Conservation (phyloP, 2,329 filamentous ascomycete genomes). For the Botryotinia calthae region DNA sequence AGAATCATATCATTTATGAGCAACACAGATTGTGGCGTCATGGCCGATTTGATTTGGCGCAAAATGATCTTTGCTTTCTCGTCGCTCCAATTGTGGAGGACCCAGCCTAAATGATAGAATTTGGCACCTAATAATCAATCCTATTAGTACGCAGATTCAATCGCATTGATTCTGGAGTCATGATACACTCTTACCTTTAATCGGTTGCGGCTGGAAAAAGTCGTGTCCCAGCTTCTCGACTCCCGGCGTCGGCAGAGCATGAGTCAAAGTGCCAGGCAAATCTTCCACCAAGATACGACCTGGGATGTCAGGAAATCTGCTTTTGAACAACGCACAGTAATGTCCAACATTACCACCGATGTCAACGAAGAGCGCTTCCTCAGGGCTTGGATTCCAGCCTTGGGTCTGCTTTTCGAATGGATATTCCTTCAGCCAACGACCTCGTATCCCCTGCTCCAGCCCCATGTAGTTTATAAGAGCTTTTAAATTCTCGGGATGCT, state of each 20-base stretch:
- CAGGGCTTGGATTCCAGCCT: background rate
- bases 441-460: background rate
- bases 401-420: background rate
- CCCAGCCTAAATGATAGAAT: slow-evolving; percentile 27
- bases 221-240: slow-evolving; percentile 36
- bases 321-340: background rate
- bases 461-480: background rate
- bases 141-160: background rate
- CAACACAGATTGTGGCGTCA: slow-evolving; percentile 28
- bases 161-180: background rate
- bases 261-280: slow-evolving; percentile 36
- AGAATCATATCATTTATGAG: slow-evolving; percentile 41
- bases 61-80: slow-evolving; percentile 29
- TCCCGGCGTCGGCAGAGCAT: slow-evolving; percentile 30
- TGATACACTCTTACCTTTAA: slow-evolving; percentile 24
- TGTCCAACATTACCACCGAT: background rate
- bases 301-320: slow-evolving; percentile 27
- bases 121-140: background rate
- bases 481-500: background rate
- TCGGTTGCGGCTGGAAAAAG: slow-evolving; percentile 35
- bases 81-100: slow-evolving; percentile 40
- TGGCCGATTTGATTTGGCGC: slow-evolving; percentile 29
- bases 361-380: background rate
- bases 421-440: background rate
- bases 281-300: slow-evolving; percentile 44